Percentiles rank a stretch among this genome's conserved stretches.
Evolutionary conservation across 495 filamentous ascomycete genomes (phyloP).

Genomic region (Xanthoparmelia taractica): DNA sequence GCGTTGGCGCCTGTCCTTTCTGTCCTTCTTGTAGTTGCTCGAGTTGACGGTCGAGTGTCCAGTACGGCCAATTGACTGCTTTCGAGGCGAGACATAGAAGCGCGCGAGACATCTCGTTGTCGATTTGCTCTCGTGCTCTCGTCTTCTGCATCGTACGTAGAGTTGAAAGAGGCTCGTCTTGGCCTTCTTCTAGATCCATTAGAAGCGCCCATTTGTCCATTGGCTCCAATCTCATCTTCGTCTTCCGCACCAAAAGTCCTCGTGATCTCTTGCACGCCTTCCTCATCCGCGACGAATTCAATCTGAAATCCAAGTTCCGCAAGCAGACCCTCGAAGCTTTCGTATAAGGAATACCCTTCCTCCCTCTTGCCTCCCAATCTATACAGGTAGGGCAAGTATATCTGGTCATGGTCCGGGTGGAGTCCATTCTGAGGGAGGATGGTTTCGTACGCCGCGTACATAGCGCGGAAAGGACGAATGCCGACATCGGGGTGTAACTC

Average conservation of each 20-base stretch:
- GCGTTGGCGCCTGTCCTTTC: slow-evolving; percentile 38
- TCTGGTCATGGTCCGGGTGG: slow-evolving; percentile 61
- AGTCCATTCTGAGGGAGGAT: slow-evolving; percentile 59
- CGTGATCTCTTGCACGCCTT: slow-evolving; percentile 31
- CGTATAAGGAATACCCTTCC: slow-evolving; percentile 45
- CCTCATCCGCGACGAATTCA: slow-evolving; percentile 45
- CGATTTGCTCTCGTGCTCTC: slow-evolving; percentile 39
- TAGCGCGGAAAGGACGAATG: slow-evolving; percentile 62
- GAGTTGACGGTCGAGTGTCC: slow-evolving; percentile 32
- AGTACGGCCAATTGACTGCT: slow-evolving; percentile 35
- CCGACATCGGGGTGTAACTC: slow-evolving; percentile 57
- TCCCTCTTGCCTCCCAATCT: slow-evolving; percentile 59
- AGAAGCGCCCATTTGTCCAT: slow-evolving; percentile 23
- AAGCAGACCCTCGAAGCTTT: slow-evolving; percentile 60
- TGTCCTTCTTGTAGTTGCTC: slow-evolving; percentile 31
- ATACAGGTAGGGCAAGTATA: slow-evolving; percentile 70
- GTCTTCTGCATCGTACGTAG: slow-evolving; percentile 48
- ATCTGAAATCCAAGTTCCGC: slow-evolving; percentile 60
- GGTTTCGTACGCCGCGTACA: slow-evolving; percentile 73
- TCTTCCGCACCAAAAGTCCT: neutral
- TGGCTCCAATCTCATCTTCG: slow-evolving; percentile 19
- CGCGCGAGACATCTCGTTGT: slow-evolving; percentile 36
- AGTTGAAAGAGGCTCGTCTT: slow-evolving; percentile 51
- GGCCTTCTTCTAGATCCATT: slow-evolving; percentile 30
- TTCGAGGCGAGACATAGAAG: slow-evolving; percentile 42